These are phyloP conservation scores for Naganishia vishniacii DNA, from an alignment of 768 basidiomycete species.

Conservation along the genomic window DNA sequence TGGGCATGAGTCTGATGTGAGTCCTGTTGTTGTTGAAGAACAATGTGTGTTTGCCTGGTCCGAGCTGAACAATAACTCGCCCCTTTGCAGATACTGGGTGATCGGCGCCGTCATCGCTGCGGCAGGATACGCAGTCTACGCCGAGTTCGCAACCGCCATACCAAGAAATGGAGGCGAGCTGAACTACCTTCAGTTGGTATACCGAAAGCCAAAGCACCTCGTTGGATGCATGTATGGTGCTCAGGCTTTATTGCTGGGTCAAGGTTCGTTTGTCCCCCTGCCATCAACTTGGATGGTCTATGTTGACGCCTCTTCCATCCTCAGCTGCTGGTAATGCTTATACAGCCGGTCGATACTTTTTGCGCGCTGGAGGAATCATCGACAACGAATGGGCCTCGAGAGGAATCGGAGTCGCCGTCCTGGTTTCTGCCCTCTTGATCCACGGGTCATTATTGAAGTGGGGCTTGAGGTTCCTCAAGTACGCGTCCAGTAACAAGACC, in stretches of 20 bases:
- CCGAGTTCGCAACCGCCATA: conserved; percentile 27
- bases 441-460: conserved; percentile 31
- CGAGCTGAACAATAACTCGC: not conserved
- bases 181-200: conserved; percentile 32
- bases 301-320: not conserved
- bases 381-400: conserved; percentile 56
- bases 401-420: conserved; percentile 60
- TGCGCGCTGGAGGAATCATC: conserved; percentile 23
- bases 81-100: conserved; percentile 28
- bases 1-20: conserved; percentile 26
- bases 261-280: not conserved
- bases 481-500: not conserved
- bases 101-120: conserved; percentile 23
- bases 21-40: not conserved
- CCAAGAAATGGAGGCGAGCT: conserved; percentile 35
- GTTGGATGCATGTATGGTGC: conserved; percentile 30
- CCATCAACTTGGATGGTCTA: not conserved
- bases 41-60: not conserved
- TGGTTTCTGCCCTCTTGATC: conserved; percentile 29
- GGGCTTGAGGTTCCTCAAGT: conserved; percentile 32
- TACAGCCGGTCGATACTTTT: conserved; percentile 25
- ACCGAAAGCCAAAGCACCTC: conserved; percentile 30
- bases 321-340: conserved; percentile 30
- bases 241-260: conserved; percentile 30
- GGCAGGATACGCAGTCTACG: conserved; percentile 37